Evolutionary conservation across 2,329 filamentous ascomycete species (phyloP).

Genomic region (Pestalotiopsis sp.): DNA sequence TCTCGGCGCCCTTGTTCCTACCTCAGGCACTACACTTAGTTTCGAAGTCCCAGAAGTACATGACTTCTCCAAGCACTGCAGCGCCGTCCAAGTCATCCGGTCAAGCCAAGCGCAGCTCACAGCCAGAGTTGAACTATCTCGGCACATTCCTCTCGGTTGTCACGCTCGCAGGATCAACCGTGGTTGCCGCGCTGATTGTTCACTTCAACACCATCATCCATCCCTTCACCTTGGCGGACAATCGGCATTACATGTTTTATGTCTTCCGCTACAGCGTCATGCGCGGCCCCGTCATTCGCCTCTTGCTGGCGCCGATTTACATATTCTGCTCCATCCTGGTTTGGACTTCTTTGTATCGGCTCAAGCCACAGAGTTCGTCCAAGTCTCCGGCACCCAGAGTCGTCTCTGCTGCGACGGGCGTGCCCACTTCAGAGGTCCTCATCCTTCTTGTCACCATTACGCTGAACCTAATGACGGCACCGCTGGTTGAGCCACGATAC

Average conservation of each 20-base stretch:
- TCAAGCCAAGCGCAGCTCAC: conserved; percentile 10
- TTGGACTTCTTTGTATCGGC: conserved; percentile 57
- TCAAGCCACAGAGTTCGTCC: neutral
- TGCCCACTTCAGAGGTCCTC: conserved; percentile 53
- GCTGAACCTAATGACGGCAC: conserved; percentile 82
- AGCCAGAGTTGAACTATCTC: conserved; percentile 22
- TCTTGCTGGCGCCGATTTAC: conserved; percentile 71
- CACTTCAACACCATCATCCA: conserved; percentile 91
- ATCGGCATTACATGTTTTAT: conserved; percentile 97
- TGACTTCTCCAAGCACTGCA: neutral
- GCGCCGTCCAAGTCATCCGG: neutral
- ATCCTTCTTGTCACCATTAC: conserved; percentile 69
- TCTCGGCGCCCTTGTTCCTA: conserved; percentile 78
- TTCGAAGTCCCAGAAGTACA: neutral
- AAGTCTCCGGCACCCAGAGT: conserved; percentile 16
- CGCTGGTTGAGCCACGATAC: conserved; percentile 92
- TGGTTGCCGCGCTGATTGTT: conserved; percentile 52
- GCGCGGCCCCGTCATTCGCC: conserved; percentile 63
- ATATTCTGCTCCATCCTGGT: conserved; percentile 68
- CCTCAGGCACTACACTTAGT: conserved; percentile 46
- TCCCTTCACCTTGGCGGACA: conserved; percentile 94
- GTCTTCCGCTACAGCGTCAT: conserved; percentile 84
- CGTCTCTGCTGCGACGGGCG: conserved; percentile 20
- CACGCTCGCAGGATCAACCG: conserved; percentile 36
- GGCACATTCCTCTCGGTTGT: conserved; percentile 36